Evolutionary conservation across 2,329 filamentous ascomycete genomes (phyloP).

Genomic region (Ophiostoma ulmi): DNA sequence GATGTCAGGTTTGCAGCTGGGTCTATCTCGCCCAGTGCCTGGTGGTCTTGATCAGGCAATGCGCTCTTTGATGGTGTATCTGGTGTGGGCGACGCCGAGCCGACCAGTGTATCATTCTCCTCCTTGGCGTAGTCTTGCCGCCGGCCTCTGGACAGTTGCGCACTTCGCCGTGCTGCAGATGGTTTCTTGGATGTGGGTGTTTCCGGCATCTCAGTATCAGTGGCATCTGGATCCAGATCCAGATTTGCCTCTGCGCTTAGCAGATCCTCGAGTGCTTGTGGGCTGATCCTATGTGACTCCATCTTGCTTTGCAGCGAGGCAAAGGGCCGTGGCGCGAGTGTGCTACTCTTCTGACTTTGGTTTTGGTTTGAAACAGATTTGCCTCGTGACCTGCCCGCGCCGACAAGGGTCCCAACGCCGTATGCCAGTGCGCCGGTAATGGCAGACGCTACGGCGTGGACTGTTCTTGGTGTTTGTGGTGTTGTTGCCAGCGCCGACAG

Average conservation of each 20-base stretch:
- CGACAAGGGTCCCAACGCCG: conserved; percentile 18
- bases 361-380: not conserved
- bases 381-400: not conserved
- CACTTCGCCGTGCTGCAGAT: not conserved
- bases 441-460: conserved; percentile 27
- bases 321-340: conserved; percentile 11
- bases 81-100: conserved; percentile 24
- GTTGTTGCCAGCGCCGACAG: conserved; percentile 19
- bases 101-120: conserved; percentile 23
- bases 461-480: conserved; percentile 28
- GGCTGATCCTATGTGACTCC: not conserved
- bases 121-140: conserved; percentile 8
- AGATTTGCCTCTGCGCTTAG: not conserved
- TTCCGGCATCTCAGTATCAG: not conserved
- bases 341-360: not conserved
- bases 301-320: not conserved
- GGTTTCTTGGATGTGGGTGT: not conserved
- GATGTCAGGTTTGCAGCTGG: not conserved
- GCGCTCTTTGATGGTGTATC: conserved; percentile 18
- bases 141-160: not conserved
- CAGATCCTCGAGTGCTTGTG: not conserved
- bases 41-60: not conserved
- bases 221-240: not conserved
- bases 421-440: conserved; percentile 24
- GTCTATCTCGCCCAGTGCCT: not conserved